phyloP scores from a whole-genome alignment of 2,329 filamentous ascomycete genomes.

The Samsoniella hepiali region DNA sequence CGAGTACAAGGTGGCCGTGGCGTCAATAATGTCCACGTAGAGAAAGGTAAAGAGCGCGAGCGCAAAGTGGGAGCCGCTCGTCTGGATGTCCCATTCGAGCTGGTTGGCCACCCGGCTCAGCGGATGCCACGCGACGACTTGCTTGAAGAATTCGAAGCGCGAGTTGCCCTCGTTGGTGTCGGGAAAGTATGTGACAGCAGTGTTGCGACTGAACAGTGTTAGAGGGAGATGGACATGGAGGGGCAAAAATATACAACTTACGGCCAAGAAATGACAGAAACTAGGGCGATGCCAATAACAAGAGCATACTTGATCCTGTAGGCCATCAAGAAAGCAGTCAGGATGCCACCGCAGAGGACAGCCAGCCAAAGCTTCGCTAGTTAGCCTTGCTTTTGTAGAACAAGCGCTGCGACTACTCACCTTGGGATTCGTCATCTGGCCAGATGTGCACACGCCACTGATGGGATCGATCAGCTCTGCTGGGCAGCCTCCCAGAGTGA shows the following conservation, averaged over 20 bases:
- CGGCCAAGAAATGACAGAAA: slow-evolving; percentile 74
- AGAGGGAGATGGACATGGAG: slow-evolving; percentile 17
- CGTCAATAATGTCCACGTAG: slow-evolving; percentile 77
- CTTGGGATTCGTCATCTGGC: slow-evolving; percentile 75
- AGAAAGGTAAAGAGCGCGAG: slow-evolving; percentile 74
- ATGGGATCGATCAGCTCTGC: slow-evolving; percentile 46
- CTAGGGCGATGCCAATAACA: slow-evolving; percentile 67
- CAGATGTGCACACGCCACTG: slow-evolving; percentile 50
- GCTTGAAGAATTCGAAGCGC: slow-evolving; percentile 69
- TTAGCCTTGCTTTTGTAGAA: not conserved
- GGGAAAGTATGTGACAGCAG: slow-evolving; percentile 70
- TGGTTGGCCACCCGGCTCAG: slow-evolving; percentile 61
- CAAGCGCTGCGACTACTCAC: slow-evolving; percentile 35
- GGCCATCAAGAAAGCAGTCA: slow-evolving; percentile 78
- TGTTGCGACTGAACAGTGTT: slow-evolving; percentile 49
- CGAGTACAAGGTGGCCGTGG: slow-evolving; percentile 74
- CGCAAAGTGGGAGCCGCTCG: slow-evolving; percentile 59
- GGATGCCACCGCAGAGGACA: slow-evolving; percentile 73
- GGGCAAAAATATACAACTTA: slow-evolving; percentile 36
- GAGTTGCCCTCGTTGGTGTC: slow-evolving; percentile 60
- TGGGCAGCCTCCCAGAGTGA: slow-evolving; percentile 73
- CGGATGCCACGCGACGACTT: slow-evolving; percentile 68
- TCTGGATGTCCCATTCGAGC: slow-evolving; percentile 62
- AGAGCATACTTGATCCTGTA: slow-evolving; percentile 74
- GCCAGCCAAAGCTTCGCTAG: slow-evolving; percentile 71